phyloP scores from a whole-genome alignment of 176 grass and related monocot species.

The Oryza coarctata region DNA sequence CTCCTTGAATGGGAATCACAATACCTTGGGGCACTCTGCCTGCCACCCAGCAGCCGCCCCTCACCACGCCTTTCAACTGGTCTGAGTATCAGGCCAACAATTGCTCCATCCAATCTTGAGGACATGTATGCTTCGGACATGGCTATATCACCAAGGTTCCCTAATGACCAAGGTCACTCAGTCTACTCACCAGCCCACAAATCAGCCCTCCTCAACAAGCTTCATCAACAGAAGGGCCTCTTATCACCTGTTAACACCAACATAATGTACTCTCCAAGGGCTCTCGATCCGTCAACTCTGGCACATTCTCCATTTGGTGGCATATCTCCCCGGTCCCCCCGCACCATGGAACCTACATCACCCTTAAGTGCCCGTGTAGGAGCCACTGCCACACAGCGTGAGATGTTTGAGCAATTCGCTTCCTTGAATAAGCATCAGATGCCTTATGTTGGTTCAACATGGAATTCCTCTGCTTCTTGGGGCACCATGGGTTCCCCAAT shows the following conservation, averaged over 20 bases:
- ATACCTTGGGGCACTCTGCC: conserved; percentile 64
- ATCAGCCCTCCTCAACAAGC: conserved; percentile 67
- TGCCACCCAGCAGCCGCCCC: conserved; percentile 35
- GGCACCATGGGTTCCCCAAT: conserved; percentile 54
- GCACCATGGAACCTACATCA: conserved; percentile 67
- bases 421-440: conserved; percentile 42
- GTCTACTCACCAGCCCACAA: conserved; percentile 77
- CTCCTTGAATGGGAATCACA: conserved; percentile 63
- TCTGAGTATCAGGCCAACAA: conserved; percentile 43
- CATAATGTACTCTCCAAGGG: conserved; percentile 61
- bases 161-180: conserved; percentile 60
- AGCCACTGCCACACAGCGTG: conserved; percentile 41
- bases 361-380: conserved; percentile 52
- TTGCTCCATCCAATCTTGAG: conserved; percentile 59
- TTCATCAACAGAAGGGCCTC: conserved; percentile 60
- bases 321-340: conserved; percentile 61
- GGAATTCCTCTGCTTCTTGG: conserved; percentile 54
- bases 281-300: conserved; percentile 47
- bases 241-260: conserved; percentile 74
- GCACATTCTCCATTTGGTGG: conserved; percentile 53
- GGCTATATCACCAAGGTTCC: conserved; percentile 65
- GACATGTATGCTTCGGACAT: conserved; percentile 73
- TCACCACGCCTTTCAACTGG: conserved; percentile 36
- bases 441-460: conserved; percentile 41
- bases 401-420: conserved; percentile 53